These are phyloP conservation scores for Rhizopogon sp. DNA, from an alignment of 768 basidiomycete species.

Conservation along the genomic window DNA sequence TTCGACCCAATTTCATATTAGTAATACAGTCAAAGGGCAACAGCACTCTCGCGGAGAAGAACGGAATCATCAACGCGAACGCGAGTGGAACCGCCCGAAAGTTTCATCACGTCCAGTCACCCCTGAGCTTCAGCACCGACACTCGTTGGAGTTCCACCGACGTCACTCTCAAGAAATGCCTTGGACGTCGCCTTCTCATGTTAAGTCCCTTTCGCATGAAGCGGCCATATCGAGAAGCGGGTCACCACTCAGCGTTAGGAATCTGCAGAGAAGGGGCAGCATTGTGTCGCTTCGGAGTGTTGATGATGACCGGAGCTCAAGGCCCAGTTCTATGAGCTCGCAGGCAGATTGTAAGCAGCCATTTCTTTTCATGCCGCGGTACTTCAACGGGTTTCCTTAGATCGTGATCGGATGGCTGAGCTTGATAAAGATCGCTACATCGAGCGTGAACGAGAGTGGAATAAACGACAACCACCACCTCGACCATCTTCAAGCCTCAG, in stretches of 20 bases:
- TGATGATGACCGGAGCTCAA: slow-evolving; percentile 36
- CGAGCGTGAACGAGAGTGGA: slow-evolving; percentile 55
- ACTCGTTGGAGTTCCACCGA: slow-evolving; percentile 22
- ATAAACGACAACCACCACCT: slow-evolving; percentile 35
- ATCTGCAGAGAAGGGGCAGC: slow-evolving; percentile 29
- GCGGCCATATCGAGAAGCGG: slow-evolving; percentile 5
- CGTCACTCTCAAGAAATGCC: slow-evolving; percentile 8
- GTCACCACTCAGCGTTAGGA: slow-evolving; percentile 6
- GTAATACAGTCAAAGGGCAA: slow-evolving; percentile 22
- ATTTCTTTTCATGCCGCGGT: background rate
- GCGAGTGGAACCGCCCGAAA: slow-evolving; percentile 41
- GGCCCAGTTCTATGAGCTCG: slow-evolving; percentile 42
- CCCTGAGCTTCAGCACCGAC: slow-evolving; percentile 20
- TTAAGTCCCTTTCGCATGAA: slow-evolving; percentile 16
- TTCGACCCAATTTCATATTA: slow-evolving; percentile 1
- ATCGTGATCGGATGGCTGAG: slow-evolving; percentile 39
- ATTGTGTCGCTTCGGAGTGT: slow-evolving; percentile 36
- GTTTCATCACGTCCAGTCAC: slow-evolving; percentile 18
- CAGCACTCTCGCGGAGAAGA: slow-evolving; percentile 24
- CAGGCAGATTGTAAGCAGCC: slow-evolving; percentile 46
- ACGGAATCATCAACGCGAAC: slow-evolving; percentile 39
- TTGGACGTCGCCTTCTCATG: slow-evolving; percentile 16
- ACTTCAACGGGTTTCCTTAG: slow-evolving; percentile 23
- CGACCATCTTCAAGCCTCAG: slow-evolving; percentile 43
- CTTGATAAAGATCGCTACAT: slow-evolving; percentile 37